Evolutionary conservation across 225 moss, liverwort and hornwort species (phyloP).

Genomic region (Sphagnum tenellum): DNA sequence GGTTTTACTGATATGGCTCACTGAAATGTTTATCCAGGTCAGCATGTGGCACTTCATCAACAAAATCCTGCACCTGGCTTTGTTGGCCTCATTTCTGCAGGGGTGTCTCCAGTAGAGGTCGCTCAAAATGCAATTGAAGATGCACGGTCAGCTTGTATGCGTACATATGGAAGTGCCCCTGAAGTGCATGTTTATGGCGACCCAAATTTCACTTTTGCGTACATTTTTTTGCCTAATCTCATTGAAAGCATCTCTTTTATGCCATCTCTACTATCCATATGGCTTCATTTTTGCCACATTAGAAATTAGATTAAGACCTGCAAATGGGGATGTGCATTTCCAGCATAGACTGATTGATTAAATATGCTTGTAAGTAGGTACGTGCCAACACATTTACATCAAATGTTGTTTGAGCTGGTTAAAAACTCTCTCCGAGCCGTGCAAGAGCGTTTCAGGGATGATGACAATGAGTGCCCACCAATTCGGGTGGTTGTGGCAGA

Average conservation of each 20-base stretch:
- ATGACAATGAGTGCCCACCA: constrained; percentile 62
- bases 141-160: constrained; percentile 91
- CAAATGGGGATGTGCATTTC: not conserved
- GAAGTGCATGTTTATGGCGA: constrained; percentile 83
- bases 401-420: constrained; percentile 85
- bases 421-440: constrained; percentile 91
- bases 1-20: not conserved
- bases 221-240: constrained; percentile 10
- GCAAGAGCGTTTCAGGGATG: constrained; percentile 79
- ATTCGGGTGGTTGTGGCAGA: constrained; percentile 86
- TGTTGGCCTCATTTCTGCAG: constrained; percentile 73
- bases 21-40: constrained; percentile 31
- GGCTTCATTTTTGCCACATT: not conserved
- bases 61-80: constrained; percentile 44
- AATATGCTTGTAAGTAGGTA: constrained; percentile 29
- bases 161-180: constrained; percentile 85
- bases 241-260: not conserved
- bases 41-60: constrained; percentile 83
- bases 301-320: no score
- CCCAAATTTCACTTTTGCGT: constrained; percentile 74
- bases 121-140: constrained; percentile 88
- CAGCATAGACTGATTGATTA: not conserved
- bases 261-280: not conserved
- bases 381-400: constrained; percentile 80
- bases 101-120: constrained; percentile 71